Conservation (phyloP, 202 grass and related monocot genomes). For the Digitaria exilis region DNA sequence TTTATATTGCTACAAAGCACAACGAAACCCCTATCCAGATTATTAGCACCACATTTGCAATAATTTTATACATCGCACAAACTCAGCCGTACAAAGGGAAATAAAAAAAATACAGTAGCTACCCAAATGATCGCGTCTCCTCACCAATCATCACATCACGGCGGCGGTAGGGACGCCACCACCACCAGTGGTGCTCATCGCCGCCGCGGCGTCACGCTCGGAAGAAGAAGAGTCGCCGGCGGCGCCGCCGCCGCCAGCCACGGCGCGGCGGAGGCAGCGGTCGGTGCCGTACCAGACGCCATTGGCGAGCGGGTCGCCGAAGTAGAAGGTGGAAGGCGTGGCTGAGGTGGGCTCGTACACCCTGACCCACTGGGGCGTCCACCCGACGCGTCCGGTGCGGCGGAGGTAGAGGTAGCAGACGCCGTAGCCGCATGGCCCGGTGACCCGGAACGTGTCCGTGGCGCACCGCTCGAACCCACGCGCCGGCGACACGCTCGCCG, state of each 20-base stretch:
- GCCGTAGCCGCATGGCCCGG: constrained; percentile 82
- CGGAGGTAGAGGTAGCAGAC: constrained; percentile 91
- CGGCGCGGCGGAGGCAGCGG: constrained; percentile 45
- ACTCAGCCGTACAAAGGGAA: no score
- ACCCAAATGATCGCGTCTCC: no score
- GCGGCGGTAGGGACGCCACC: no score
- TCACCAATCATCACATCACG: no score
- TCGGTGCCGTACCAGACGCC: constrained; percentile 76
- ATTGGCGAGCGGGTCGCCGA: constrained; percentile 52
- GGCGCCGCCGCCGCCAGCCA: not conserved
- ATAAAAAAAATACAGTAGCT: no score
- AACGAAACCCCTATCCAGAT: no score
- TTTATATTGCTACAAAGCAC: no score
- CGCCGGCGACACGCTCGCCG: constrained; percentile 43
- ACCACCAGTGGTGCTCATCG: no score
- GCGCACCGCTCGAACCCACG: constrained; percentile 67
- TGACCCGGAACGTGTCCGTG: constrained; percentile 69
- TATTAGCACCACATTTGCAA: no score
- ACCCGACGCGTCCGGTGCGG: constrained; percentile 55
- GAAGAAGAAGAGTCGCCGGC: no score
- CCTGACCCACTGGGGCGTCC: constrained; percentile 72
- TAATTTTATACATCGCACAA: no score
- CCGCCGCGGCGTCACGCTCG: no score
- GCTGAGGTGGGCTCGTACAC: constrained; percentile 58
- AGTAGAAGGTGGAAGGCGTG: constrained; percentile 72